Conservation (phyloP, 176 grass and related monocot species). For the Rhipidocladum racemiflorum region DNA sequence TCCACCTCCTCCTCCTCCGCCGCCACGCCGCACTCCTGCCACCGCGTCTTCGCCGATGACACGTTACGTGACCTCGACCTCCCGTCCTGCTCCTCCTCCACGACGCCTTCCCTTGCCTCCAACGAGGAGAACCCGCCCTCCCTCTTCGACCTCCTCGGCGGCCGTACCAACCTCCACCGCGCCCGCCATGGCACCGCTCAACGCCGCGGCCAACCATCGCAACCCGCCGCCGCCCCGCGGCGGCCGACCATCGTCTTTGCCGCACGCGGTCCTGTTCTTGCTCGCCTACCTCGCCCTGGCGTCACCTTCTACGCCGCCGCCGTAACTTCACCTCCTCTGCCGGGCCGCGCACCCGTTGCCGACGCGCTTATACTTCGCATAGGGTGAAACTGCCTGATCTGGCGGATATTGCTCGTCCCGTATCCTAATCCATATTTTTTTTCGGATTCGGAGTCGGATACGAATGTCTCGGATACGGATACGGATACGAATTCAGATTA, state of each 20-base stretch:
- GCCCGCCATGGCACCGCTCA: conserved; percentile 65
- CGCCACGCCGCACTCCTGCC: neutral
- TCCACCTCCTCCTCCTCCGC: neutral
- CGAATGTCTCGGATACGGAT: too few species aligned
- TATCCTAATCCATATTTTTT: too few species aligned
- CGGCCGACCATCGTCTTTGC: conserved; percentile 60
- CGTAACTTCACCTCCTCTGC: conserved; percentile 49
- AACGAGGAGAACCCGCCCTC: conserved; percentile 33
- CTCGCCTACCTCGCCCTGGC: conserved; percentile 65
- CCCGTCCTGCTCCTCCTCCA: conserved; percentile 40
- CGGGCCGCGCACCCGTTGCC: conserved; percentile 56
- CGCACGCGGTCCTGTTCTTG: conserved; percentile 64
- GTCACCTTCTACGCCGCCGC: conserved; percentile 68
- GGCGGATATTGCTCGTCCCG: too few species aligned
- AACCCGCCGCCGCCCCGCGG: neutral
- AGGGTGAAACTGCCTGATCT: too few species aligned
- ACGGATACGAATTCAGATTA: too few species aligned
- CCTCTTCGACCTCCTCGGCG: conserved; percentile 41
- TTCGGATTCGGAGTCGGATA: too few species aligned
- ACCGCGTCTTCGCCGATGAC: conserved; percentile 19
- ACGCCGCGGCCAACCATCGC: neutral
- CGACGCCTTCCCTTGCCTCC: conserved; percentile 13
- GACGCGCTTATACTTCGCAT: too few species aligned
- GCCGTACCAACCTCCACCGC: too few species aligned
- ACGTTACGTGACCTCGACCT: conserved; percentile 12